These are phyloP conservation scores for Exophiala oligosperma DNA, from an alignment of 2,329 filamentous ascomycete species.

Conservation along the genomic window DNA sequence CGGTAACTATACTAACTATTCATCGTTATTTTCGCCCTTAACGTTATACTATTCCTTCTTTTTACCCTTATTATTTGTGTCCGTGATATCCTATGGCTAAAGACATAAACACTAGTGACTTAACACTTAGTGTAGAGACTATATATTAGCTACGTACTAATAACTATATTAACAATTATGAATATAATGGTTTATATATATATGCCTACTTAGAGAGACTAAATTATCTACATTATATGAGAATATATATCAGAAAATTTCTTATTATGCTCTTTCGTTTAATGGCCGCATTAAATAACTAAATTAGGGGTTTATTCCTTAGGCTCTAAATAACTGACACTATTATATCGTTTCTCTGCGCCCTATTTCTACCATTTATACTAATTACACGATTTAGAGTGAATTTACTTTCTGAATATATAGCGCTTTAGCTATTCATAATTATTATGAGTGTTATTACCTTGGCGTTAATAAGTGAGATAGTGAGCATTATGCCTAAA, in stretches of 20 bases:
- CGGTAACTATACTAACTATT: slow-evolving; percentile 59
- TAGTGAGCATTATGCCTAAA: slow-evolving; percentile 34
- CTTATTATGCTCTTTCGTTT: too few species aligned
- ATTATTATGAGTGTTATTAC: slow-evolving; percentile 67
- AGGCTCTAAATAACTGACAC: slow-evolving; percentile 58
- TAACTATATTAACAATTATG: slow-evolving; percentile 65
- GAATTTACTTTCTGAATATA: slow-evolving; percentile 57
- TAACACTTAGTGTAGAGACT: slow-evolving; percentile 65
- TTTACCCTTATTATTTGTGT: slow-evolving; percentile 14
- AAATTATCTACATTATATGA: slow-evolving; percentile 56
- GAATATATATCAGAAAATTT: slow-evolving; percentile 21
- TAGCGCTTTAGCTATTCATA: slow-evolving; percentile 65
- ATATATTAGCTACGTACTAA: slow-evolving; percentile 67
- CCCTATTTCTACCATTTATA: slow-evolving; percentile 53
- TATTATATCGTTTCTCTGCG: slow-evolving; percentile 51
- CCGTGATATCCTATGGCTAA: slow-evolving; percentile 52
- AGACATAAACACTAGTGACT: slow-evolving; percentile 59
- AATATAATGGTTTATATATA: slow-evolving; percentile 66
- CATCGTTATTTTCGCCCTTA: slow-evolving; percentile 60
- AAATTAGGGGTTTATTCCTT: too few species aligned
- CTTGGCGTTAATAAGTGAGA: slow-evolving; percentile 59
- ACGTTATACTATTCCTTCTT: slow-evolving; percentile 55
- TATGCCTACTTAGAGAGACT: slow-evolving; percentile 57
- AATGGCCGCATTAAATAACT: too few species aligned
- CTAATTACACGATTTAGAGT: slow-evolving; percentile 34